Conservation (phyloP, 139 green algal genomes). For the Astrephomene gubernaculifera region DNA sequence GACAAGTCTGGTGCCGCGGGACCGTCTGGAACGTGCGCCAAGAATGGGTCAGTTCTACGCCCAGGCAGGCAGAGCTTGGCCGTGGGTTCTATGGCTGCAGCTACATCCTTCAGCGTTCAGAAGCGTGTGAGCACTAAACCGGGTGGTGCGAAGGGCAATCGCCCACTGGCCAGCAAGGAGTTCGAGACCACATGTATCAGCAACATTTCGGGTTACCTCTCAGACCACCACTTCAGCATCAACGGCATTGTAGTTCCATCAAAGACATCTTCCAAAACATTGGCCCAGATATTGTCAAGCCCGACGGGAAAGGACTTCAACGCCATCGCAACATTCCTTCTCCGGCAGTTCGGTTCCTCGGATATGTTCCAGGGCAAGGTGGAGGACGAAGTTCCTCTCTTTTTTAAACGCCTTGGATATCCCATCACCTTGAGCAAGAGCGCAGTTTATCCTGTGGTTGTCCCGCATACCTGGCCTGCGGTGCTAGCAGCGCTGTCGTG, state of each 20-base stretch:
- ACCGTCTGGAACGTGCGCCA: not conserved
- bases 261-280: constrained; percentile 83
- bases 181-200: constrained; percentile 80
- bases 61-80: constrained; percentile 62
- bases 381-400: constrained; percentile 87
- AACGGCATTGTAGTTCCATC: too few relatives aligned
- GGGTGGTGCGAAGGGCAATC: constrained; percentile 72
- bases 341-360: constrained; percentile 83
- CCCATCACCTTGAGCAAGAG: constrained; percentile 94
- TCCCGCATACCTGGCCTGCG: constrained; percentile 92
- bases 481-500: constrained; percentile 90
- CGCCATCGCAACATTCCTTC: constrained; percentile 90
- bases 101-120: constrained; percentile 51
- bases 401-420: constrained; percentile 96
- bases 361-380: constrained; percentile 80
- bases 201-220: constrained; percentile 86
- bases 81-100: not conserved
- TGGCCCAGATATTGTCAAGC: constrained; percentile 83
- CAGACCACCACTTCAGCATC: too few relatives aligned
- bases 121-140: constrained; percentile 65
- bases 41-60: constrained; percentile 31
- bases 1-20: constrained; percentile 65
- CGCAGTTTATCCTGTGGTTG: constrained; percentile 90
- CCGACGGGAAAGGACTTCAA: constrained; percentile 95
- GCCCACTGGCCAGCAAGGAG: constrained; percentile 81